Evolutionary conservation across 257 asterid species (phyloP).

Genomic region (Buddleja alternifolia): DNA sequence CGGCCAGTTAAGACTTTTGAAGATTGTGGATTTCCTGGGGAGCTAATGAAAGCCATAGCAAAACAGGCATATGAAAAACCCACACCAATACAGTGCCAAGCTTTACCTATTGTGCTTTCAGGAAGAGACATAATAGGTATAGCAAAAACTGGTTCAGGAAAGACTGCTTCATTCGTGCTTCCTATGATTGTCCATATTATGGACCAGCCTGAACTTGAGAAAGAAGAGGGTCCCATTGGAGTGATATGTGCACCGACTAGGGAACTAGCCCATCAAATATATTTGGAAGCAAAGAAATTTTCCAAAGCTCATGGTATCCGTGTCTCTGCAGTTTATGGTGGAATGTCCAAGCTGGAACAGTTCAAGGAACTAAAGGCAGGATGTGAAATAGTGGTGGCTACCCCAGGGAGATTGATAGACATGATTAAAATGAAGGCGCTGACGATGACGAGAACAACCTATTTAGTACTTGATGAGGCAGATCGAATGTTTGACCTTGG

Average conservation of each 20-base stretch:
- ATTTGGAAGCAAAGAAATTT: conserved; percentile 90
- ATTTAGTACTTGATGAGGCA: conserved; percentile 97
- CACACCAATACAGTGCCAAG: conserved; percentile 95
- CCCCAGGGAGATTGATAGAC: conserved; percentile 97
- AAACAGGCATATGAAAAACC: conserved; percentile 93
- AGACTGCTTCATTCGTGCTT: conserved; percentile 94
- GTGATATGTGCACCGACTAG: conserved; percentile 99
- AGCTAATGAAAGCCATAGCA: conserved; percentile 84
- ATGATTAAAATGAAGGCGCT: conserved; percentile 94
- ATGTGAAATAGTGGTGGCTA: conserved; percentile 94
- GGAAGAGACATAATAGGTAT: conserved; percentile 96
- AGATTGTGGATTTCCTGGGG: conserved; percentile 85
- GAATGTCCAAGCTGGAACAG: conserved; percentile 97
- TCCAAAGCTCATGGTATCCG: conserved; percentile 83
- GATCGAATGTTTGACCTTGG: conserved; percentile 99
- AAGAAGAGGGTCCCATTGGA: conserved; percentile 98
- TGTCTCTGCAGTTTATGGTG: conserved; percentile 97
- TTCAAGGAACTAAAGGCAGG: conserved; percentile 98
- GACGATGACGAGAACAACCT: conserved; percentile 82
- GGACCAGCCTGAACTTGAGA: conserved; percentile 95
- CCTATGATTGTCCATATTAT: conserved; percentile 93
- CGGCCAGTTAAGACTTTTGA: conserved; percentile 82
- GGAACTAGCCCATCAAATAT: conserved; percentile 97
- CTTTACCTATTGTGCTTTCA: conserved; percentile 89
- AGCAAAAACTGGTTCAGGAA: conserved; percentile 99